Percentiles rank a stretch among this genome's conserved stretches.
These are phyloP conservation scores for Zasmidium citrigriseum DNA, from an alignment of 2,329 filamentous ascomycete species.

Conservation along the genomic window DNA sequence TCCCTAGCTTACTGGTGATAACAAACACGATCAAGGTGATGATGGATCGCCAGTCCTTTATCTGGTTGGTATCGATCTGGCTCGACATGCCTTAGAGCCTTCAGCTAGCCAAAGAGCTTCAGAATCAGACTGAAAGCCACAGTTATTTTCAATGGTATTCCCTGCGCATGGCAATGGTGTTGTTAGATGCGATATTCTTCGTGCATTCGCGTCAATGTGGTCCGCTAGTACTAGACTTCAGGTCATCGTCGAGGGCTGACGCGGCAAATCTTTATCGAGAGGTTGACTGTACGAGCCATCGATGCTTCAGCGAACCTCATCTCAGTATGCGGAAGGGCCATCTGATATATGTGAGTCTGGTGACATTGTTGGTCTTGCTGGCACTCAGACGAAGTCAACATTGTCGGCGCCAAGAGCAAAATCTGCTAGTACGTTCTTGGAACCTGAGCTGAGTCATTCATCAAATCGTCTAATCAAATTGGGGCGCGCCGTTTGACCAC, in stretches of 20 bases:
- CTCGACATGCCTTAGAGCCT: slow-evolving; percentile 7
- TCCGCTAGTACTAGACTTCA: no score
- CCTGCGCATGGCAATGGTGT: neutral
- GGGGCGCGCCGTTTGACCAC: neutral
- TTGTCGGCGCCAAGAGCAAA: neutral
- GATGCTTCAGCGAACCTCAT: no score
- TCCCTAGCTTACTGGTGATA: slow-evolving; percentile 59
- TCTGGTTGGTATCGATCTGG: slow-evolving; percentile 55
- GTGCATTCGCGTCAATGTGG: no score
- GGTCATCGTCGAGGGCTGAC: neutral
- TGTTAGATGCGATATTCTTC: no score
- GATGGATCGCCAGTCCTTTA: slow-evolving; percentile 68
- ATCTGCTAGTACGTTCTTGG: neutral
- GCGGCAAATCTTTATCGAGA: no score
- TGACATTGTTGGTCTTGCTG: neutral
- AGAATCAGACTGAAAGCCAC: no score
- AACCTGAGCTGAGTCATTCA: neutral
- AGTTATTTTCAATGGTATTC: no score
- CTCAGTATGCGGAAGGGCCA: no score
- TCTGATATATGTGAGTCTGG: neutral
- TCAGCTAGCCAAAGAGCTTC: no score
- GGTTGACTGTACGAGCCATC: no score
- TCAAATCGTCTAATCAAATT: neutral
- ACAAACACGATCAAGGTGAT: slow-evolving; percentile 70
- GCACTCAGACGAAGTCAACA: neutral